These are phyloP conservation scores for Saksenaea oblongispora DNA, from an alignment of 371 early-diverging fungal genomes.

Conservation along the genomic window DNA sequence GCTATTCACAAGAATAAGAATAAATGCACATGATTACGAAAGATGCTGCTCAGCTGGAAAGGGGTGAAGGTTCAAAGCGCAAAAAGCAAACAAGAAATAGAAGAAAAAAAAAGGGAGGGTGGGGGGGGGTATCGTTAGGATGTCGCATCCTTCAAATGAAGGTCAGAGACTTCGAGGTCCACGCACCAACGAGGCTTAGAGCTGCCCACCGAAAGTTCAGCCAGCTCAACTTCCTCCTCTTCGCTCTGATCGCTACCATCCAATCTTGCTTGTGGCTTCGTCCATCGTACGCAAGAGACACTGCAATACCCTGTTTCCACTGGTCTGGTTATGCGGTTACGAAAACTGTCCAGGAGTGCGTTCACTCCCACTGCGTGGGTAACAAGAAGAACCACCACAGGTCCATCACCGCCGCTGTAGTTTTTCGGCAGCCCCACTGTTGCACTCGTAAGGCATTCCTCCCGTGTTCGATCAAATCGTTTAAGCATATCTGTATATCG, in stretches of 20 bases:
- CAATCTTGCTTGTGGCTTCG: background rate
- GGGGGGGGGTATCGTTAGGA: background rate
- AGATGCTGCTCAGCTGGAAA: background rate
- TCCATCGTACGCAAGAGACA: constrained; percentile 25
- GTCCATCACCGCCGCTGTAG: background rate
- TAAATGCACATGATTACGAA: background rate
- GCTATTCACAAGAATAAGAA: background rate
- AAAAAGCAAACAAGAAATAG: too few species aligned
- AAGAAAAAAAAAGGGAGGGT: too few species aligned
- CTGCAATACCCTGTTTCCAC: constrained; percentile 34
- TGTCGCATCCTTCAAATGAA: constrained; percentile 9
- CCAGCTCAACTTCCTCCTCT: constrained; percentile 6
- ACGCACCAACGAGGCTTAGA: constrained; percentile 17
- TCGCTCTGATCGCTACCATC: constrained; percentile 7
- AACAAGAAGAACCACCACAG: constrained; percentile 19
- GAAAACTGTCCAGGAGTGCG: constrained; percentile 44
- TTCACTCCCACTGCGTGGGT: constrained; percentile 49
- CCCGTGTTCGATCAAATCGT: constrained; percentile 24
- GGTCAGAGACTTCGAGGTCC: constrained; percentile 18
- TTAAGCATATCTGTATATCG: constrained; percentile 33
- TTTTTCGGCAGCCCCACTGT: constrained; percentile 2
- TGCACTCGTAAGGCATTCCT: constrained; percentile 17
- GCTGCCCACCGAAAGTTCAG: background rate
- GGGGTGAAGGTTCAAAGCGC: background rate
- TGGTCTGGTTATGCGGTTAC: constrained; percentile 34